Evolutionary conservation across 2,329 filamentous ascomycete genomes (phyloP).

Genomic region (Aureobasidium subglaciale): DNA sequence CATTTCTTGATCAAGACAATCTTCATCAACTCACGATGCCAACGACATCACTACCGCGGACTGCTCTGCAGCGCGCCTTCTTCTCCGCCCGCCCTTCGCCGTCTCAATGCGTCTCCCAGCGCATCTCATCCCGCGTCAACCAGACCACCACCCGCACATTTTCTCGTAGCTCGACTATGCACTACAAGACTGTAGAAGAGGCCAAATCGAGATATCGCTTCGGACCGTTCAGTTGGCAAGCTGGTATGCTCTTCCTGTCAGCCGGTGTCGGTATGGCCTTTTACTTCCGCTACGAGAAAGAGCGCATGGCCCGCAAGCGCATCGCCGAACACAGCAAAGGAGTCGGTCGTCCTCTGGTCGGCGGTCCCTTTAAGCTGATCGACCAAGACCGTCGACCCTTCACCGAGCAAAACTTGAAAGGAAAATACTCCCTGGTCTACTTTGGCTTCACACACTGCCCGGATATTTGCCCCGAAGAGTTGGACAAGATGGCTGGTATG

Average conservation of each 20-base stretch:
- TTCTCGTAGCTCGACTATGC: constrained; percentile 20
- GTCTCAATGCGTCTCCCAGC: constrained; percentile 10
- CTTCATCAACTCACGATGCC: neutral
- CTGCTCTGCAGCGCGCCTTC: constrained; percentile 2
- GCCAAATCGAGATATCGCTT: constrained; percentile 38
- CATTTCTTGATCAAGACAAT: neutral
- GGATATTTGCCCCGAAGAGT: constrained; percentile 96
- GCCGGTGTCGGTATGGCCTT: constrained; percentile 71
- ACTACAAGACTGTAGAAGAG: constrained; percentile 38
- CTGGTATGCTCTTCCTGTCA: constrained; percentile 74
- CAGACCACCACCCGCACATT: constrained; percentile 20
- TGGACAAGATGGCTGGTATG: constrained; percentile 98
- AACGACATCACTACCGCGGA: constrained; percentile 8
- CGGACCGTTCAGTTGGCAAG: constrained; percentile 84
- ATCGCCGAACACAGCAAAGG: constrained; percentile 90
- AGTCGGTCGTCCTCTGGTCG: constrained; percentile 86
- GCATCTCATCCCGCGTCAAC: neutral
- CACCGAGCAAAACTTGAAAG: constrained; percentile 73
- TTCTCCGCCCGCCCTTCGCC: neutral
- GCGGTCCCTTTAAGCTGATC: constrained; percentile 72
- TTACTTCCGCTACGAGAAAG: constrained; percentile 93
- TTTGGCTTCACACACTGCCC: constrained; percentile 98
- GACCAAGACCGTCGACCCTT: constrained; percentile 77
- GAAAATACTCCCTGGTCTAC: constrained; percentile 83
- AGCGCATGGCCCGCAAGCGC: constrained; percentile 78